phyloP scores from a whole-genome alignment of 2,329 filamentous ascomycete species.

The Fusarium udum region DNA sequence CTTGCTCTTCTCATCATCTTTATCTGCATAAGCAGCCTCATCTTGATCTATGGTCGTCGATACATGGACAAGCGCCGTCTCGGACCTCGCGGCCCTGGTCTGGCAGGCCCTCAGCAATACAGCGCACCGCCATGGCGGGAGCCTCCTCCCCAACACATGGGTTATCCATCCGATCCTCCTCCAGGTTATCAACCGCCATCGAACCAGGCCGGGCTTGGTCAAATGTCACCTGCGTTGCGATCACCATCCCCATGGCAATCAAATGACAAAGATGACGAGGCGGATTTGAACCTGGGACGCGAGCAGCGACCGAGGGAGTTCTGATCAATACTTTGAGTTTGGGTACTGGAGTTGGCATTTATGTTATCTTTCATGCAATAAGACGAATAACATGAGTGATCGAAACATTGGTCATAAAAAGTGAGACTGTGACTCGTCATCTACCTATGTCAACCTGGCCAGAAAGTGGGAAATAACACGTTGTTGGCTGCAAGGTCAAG shows the following conservation, averaged over 20 bases:
- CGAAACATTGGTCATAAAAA: neutral
- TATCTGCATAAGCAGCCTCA: constrained; percentile 51
- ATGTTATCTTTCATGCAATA: neutral
- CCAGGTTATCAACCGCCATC: constrained; percentile 49
- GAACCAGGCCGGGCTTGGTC: constrained; percentile 45
- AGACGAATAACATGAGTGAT: neutral
- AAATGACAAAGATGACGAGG: constrained; percentile 44
- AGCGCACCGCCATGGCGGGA: constrained; percentile 46
- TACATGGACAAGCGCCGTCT: constrained; percentile 41
- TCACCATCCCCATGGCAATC: constrained; percentile 45
- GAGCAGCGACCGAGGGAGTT: constrained; percentile 49
- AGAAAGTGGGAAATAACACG: neutral
- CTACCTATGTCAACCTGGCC: neutral
- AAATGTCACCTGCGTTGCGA: constrained; percentile 38
- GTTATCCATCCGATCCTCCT: constrained; percentile 43
- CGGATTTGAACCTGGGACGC: constrained; percentile 45
- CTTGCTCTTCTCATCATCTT: constrained; percentile 60
- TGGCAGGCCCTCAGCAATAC: constrained; percentile 36
- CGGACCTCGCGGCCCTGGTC: constrained; percentile 27
- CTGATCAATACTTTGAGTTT: constrained; percentile 27
- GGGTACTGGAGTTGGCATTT: constrained; percentile 35
- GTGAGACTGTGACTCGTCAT: neutral
- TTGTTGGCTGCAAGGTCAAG: neutral
- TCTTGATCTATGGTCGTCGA: constrained; percentile 47
- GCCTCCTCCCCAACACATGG: constrained; percentile 30